Evolutionary conservation across 441 rosid species (phyloP).

Genomic region (Corymbia citriodora): DNA sequence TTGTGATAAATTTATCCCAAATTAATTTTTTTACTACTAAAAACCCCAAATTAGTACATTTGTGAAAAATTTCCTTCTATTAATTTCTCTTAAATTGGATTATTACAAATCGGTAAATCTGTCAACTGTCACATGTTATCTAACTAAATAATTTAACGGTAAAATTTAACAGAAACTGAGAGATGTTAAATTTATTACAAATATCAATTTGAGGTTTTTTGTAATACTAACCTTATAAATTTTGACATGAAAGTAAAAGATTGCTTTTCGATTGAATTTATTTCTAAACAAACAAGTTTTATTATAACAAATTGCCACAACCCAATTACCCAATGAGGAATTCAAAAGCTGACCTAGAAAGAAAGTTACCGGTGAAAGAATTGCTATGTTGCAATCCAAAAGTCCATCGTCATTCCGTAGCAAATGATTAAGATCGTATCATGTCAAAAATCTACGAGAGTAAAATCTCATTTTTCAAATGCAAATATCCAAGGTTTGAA

Average conservation of each 20-base stretch:
- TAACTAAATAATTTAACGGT: no score
- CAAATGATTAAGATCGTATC: neutral
- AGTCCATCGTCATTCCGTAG: neutral
- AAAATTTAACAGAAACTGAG: no score
- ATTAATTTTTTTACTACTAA: no score
- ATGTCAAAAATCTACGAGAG: neutral
- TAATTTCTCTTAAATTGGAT: no score
- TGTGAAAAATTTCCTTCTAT: no score
- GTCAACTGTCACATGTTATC: no score
- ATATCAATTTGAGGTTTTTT: no score
- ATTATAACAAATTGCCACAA: neutral
- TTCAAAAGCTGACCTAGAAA: neutral
- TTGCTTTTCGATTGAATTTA: neutral
- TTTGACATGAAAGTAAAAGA: neutral
- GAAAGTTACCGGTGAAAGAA: neutral
- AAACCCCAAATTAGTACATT: no score
- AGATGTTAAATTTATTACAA: no score
- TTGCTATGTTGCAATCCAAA: neutral
- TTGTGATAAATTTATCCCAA: no score
- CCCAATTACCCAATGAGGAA: neutral
- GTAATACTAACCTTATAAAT: neutral
- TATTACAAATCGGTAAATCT: no score
- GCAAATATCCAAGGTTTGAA: neutral
- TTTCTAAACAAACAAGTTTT: neutral
- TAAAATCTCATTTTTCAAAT: neutral